These are phyloP conservation scores for Anethum foeniculum DNA, from an alignment of 140 eudicot species.

Conservation along the genomic window DNA sequence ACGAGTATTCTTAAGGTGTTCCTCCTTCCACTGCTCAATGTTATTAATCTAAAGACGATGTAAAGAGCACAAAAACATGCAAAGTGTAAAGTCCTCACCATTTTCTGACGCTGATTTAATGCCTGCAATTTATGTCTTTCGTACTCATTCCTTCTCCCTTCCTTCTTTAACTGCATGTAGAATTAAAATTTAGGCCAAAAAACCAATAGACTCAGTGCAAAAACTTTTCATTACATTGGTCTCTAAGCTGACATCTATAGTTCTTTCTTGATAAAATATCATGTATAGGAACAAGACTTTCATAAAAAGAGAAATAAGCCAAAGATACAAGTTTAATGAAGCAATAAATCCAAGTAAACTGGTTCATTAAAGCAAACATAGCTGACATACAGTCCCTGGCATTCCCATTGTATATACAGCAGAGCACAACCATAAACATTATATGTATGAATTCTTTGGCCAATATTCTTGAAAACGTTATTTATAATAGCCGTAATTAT, in stretches of 20 bases:
- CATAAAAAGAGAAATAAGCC: neutral
- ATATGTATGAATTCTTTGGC: neutral
- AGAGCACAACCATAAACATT: neutral
- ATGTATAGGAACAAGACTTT: neutral
- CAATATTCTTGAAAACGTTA: neutral
- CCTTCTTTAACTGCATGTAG: conserved; percentile 62
- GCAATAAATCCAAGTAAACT: neutral
- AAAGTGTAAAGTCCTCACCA: conserved; percentile 45
- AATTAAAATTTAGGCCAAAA: neutral
- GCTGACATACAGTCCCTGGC: neutral
- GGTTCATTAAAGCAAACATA: neutral
- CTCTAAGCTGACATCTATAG: neutral
- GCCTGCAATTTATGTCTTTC: conserved; percentile 94
- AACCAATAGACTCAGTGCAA: neutral
- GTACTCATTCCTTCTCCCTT: conserved; percentile 89
- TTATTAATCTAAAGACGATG: neutral
- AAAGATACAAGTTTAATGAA: neutral
- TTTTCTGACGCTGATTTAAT: conserved; percentile 91
- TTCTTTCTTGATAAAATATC: neutral
- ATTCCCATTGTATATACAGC: neutral
- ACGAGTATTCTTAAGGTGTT: neutral
- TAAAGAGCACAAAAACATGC: conserved; percentile 1
- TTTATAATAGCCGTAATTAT: neutral
- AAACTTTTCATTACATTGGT: neutral
- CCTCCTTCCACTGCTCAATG: neutral